phyloP scores from a whole-genome alignment of 2,329 filamentous ascomycete species.

The Hypoxylon sp. region DNA sequence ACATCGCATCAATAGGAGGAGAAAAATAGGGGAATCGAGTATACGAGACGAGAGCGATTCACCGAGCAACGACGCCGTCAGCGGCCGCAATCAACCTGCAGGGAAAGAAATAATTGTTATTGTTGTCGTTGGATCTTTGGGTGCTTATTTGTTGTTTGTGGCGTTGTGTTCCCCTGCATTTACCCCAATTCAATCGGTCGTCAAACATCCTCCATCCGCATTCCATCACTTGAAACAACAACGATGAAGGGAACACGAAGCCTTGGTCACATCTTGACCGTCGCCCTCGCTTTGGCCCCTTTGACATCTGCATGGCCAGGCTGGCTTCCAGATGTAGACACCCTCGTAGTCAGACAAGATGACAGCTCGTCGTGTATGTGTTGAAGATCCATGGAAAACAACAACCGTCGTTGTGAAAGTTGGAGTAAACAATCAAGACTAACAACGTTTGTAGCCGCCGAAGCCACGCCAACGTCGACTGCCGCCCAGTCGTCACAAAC shows the following conservation, averaged over 20 bases:
- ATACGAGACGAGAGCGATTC: conserved; percentile 26
- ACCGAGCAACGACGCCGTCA: conserved; percentile 19
- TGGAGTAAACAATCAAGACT: conserved; percentile 21
- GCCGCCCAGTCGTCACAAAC: conserved; percentile 40
- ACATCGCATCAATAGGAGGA: conserved; percentile 35
- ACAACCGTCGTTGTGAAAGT: not conserved
- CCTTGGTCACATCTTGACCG: conserved; percentile 63
- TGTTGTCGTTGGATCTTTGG: conserved; percentile 27
- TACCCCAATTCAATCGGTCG: conserved; percentile 32
- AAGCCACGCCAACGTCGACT: conserved; percentile 41
- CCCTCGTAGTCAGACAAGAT: conserved; percentile 67
- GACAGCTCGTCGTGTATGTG: conserved; percentile 51
- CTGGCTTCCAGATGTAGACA: conserved; percentile 68
- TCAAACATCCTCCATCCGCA: conserved; percentile 37
- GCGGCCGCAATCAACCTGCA: conserved; percentile 18
- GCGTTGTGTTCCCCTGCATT: conserved; percentile 32
- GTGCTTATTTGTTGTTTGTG: conserved; percentile 34
- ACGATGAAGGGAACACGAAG: conserved; percentile 67
- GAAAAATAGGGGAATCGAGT: conserved; percentile 34
- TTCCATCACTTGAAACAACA: conserved; percentile 49
- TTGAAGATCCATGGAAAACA: conserved; percentile 3
- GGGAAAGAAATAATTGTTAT: conserved; percentile 19
- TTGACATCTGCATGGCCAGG: conserved; percentile 69
- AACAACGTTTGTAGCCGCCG: conserved; percentile 33
- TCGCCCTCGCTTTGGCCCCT: conserved; percentile 67